phyloP scores from a whole-genome alignment of 441 rosid species.

The Gossypium davidsonii region DNA sequence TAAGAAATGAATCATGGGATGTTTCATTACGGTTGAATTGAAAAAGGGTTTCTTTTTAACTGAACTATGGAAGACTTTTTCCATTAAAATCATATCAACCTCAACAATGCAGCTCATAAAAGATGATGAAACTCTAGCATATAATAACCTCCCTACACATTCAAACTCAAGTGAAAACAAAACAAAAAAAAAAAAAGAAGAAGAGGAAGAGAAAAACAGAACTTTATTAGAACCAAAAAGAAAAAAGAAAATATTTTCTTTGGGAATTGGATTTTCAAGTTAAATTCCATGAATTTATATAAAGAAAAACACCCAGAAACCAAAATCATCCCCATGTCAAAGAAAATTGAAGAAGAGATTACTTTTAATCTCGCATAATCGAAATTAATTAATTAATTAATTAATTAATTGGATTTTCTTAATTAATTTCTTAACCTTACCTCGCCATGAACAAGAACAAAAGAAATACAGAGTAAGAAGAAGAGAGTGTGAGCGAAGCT shows the following conservation, averaged over 20 bases:
- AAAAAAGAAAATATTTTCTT: too few relatives aligned
- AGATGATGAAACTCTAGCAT: background rate
- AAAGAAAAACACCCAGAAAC: constrained; percentile 25
- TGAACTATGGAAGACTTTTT: too few relatives aligned
- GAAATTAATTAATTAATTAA: too few relatives aligned
- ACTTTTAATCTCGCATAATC: too few relatives aligned
- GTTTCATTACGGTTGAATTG: too few relatives aligned
- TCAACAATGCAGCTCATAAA: background rate
- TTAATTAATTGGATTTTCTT: too few relatives aligned
- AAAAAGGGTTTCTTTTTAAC: too few relatives aligned
- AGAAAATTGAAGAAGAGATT: background rate
- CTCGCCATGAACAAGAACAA: constrained; percentile 42
- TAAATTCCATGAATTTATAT: constrained; percentile 22
- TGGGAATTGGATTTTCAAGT: too few relatives aligned
- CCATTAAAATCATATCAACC: background rate
- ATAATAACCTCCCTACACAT: background rate
- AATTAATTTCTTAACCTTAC: constrained; percentile 28
- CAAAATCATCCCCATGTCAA: background rate
- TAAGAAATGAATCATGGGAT: too few relatives aligned
- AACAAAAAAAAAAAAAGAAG: too few relatives aligned
- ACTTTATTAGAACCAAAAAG: background rate
- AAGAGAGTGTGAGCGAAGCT: constrained; percentile 11
- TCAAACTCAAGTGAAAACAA: background rate
- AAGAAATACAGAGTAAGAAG: background rate
- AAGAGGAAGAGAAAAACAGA: background rate